Evolutionary conservation across 2,329 filamentous ascomycete species (phyloP), one percentile per base, ranked within the genome.

Genomic region (Pseudogymnoascus sp.): DNA sequence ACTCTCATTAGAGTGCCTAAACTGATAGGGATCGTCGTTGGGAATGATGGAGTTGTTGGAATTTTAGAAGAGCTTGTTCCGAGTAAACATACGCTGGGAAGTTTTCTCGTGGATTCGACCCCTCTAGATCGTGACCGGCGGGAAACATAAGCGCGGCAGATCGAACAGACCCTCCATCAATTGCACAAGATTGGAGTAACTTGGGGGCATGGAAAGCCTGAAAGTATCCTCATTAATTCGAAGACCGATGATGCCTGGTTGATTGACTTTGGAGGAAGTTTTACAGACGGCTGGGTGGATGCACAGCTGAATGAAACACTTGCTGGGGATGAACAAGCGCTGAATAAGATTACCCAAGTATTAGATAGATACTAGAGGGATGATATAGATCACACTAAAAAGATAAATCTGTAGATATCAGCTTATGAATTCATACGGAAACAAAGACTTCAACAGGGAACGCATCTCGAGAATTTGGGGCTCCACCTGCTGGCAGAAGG

Each of bases 181-280:
- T 59, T 69, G 35, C 67, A 69, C 62, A 59, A 62, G 54, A 61
- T 64, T 60, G 65, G 58, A 6, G 60, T 69, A 6, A 57, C 66
- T 9, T 69, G 65, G 68, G 64, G 67, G n/a, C 66, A 70, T 65
- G 67, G 62, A n/a, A 68, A 68, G 60, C 47, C 64, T 25, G 61
- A 65, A n/a, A 69, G 68, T 61, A 64, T 68, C 28, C 64, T 69
- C 58, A 61, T 69, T 57, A 59, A 65, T 47, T 41, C 25, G 22
- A 58, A 64, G 11, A 65, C 57, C 14, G 61, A 68, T 61, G 62
- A 66, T 62, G 59, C 54, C 18, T 68, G 61, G 59, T 30, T 69
- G 35, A 47, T 68, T 61, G 65, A 70, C 64, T 69, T 70, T 62
- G 66, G 65, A 60, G 67, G 66, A 30, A 63, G 67, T 25, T 67